Evolutionary conservation across 345 rosid genomes (phyloP), one percentile per base, ranked within the genome.

Genomic region (Draba incana): DNA sequence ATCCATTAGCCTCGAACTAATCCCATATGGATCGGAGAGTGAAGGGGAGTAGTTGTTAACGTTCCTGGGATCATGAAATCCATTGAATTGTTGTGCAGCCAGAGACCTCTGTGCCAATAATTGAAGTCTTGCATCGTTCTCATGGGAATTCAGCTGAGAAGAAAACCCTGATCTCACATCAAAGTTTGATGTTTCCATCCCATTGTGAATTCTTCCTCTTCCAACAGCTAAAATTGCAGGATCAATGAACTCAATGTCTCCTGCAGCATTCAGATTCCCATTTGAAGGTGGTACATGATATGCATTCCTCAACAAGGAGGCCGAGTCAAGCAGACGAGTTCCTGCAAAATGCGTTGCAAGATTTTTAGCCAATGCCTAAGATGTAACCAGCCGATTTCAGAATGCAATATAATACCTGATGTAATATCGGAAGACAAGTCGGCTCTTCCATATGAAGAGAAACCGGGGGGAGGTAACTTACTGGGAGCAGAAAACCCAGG

Each of bases 181-280:
- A 24, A 90, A 66, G 9, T 85, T 86, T 25, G 81, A 63, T 56
- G 57, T 81, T 72, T 68, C 81, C 64, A 79, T 79, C 61, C 81
- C 91, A 37, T 85, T 79, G 35, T 82, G 87, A 68, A 75, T 75
- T 68, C 85, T 85, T 71, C 90, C 96, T 77, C 83, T 84, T 57
- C 96, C 98, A 76, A 90, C 98, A 8, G 96, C 97, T 79, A 93
- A 81, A 74, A 93, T 90, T 57, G 97, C 97, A 65, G 97, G 96
- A 82, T 90, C 97, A 71, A 88, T 81, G 69, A 93, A 88, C 72
- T 88, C 98, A 63, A 93, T 75, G 68, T 93, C 94, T 12, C 75
- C 84, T 15, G 78, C 57, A 51, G 73, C 50, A 54, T 82, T 79
- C 56, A 66, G 47, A 75, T 64, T 84, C 30, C 84, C 86, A 67